Percentiles rank a stretch among this genome's conserved stretches.
These are phyloP conservation scores for Cladochytrium replicatum DNA, from an alignment of 192 early-diverging fungal genomes.

Conservation along the genomic window DNA sequence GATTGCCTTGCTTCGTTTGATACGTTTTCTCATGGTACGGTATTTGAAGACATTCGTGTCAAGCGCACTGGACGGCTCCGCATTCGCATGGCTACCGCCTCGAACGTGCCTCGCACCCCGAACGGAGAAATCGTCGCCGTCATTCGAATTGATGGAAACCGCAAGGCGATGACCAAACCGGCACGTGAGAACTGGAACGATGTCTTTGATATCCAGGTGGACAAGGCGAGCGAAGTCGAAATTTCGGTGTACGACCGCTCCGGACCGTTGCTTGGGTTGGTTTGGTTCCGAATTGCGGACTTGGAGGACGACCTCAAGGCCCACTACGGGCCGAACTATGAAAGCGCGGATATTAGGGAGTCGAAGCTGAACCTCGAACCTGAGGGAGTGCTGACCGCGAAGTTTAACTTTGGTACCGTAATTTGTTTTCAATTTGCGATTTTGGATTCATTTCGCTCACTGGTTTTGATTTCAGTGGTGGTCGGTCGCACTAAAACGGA, in stretches of 20 bases:
- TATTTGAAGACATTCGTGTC: neutral
- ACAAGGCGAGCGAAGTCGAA: conserved; percentile 75
- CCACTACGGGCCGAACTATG: neutral
- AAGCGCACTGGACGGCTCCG: neutral
- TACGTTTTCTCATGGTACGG: neutral
- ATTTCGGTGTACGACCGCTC: conserved; percentile 61
- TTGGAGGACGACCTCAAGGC: conserved; percentile 59
- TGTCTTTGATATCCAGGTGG: conserved; percentile 68
- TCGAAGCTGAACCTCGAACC: conserved; percentile 75
- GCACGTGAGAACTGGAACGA: conserved; percentile 52
- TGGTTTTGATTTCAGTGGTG: conserved; percentile 3
- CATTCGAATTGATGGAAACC: conserved; percentile 63
- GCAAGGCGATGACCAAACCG: conserved; percentile 45
- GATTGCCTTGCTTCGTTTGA: neutral
- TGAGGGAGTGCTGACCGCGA: conserved; percentile 64
- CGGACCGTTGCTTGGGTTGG: conserved; percentile 51
- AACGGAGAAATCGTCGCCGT: conserved; percentile 52
- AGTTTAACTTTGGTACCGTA: conserved; percentile 64
- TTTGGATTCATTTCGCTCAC: neutral
- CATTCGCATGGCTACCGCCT: neutral
- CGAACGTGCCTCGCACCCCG: conserved; percentile 10
- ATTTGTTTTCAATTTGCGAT: neutral
- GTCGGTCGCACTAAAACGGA: conserved; percentile 24
- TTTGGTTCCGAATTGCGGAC: conserved; percentile 75
- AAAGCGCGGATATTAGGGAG: conserved; percentile 40